Conservation (phyloP, 805 yeast species). For the Hanseniaspora taiwanica region DNA sequence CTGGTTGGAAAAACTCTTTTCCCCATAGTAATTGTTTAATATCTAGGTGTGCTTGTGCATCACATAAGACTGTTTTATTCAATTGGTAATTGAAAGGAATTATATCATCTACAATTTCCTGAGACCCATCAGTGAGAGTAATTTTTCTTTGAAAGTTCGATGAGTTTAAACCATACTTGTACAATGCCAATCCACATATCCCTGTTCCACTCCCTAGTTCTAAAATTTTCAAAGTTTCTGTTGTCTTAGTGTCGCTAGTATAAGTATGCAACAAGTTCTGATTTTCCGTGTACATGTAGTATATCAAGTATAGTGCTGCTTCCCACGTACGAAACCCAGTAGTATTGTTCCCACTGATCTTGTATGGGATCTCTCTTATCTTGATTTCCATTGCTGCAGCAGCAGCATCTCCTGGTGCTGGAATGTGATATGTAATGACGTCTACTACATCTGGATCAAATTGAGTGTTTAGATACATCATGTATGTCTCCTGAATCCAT, state of each 20-base stretch:
- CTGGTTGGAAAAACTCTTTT: constrained; percentile 27
- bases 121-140: background rate
- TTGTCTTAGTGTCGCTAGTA: no score
- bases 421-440: constrained; percentile 21
- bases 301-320: constrained; percentile 59
- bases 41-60: background rate
- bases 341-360: constrained; percentile 64
- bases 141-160: no score
- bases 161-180: no score
- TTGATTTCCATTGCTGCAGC: constrained; percentile 10
- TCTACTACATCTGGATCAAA: constrained; percentile 20
- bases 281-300: constrained; percentile 20
- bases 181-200: constrained; percentile 34
- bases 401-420: constrained; percentile 1
- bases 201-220: constrained; percentile 93
- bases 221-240: constrained; percentile 27
- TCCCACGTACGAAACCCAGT: constrained; percentile 94
- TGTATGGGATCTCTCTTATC: constrained; percentile 47
- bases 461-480: constrained; percentile 16
- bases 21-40: constrained; percentile 38
- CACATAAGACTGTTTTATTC: background rate
- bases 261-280: no score
- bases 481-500: constrained; percentile 22
- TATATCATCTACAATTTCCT: background rate
- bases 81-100: background rate